Conservation (phyloP, 345 rosid species). For the Tarenaya hassleriana region DNA sequence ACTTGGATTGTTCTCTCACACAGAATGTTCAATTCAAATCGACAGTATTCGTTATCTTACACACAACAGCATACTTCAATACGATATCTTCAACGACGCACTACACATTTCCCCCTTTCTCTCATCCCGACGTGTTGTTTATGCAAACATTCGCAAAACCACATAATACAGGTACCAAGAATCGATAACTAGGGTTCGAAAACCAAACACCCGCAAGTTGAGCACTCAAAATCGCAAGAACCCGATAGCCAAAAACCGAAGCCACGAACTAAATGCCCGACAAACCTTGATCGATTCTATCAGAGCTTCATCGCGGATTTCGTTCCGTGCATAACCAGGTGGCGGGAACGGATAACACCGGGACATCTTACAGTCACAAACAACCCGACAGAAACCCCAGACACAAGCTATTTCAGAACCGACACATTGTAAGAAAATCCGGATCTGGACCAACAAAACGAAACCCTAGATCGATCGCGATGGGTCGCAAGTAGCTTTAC, state of each 20-base stretch:
- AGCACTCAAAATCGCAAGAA: constrained; percentile 31
- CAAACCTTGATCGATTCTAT: constrained; percentile 60
- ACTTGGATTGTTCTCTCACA: background rate
- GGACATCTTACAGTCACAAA: constrained; percentile 36
- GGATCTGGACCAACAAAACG: background rate
- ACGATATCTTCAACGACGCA: background rate
- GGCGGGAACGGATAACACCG: constrained; percentile 63
- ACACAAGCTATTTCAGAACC: too few species aligned
- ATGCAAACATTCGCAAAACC: background rate
- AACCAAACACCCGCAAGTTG: constrained; percentile 22
- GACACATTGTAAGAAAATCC: too few species aligned
- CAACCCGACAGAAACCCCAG: background rate
- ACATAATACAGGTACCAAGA: background rate
- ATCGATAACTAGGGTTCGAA: background rate
- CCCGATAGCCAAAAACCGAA: constrained; percentile 13
- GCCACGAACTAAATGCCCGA: constrained; percentile 34
- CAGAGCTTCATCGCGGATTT: constrained; percentile 30
- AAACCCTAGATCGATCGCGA: constrained; percentile 24
- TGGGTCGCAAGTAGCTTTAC: constrained; percentile 6
- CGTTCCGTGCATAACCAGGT: constrained; percentile 33
- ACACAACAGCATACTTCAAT: background rate
- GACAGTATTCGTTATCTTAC: constrained; percentile 1
- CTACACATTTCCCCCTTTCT: background rate
- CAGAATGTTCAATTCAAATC: background rate
- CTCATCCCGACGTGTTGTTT: background rate